phyloP scores from a whole-genome alignment of 2,329 filamentous ascomycete species.

The Epicoccum nigrum region DNA sequence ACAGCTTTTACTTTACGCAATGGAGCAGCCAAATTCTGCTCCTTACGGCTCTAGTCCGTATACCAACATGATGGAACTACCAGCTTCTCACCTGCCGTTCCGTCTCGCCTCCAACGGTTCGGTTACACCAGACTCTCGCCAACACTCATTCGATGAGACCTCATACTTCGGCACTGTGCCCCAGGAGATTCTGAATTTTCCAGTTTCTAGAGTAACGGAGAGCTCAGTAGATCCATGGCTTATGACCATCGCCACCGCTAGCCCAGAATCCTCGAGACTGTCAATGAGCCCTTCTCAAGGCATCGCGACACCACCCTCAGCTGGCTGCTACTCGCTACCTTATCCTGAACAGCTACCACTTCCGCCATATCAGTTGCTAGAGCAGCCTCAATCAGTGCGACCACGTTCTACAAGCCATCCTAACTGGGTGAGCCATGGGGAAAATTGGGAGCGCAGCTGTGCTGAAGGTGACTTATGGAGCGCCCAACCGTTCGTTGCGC shows the following conservation, averaged over 20 bases:
- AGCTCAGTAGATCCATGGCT: slow-evolving; percentile 23
- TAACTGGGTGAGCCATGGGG: background rate
- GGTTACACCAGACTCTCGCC: slow-evolving; percentile 1
- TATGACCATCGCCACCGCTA: slow-evolving; percentile 13
- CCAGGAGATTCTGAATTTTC: slow-evolving; percentile 3
- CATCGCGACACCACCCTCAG: slow-evolving; percentile 15
- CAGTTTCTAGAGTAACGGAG: slow-evolving; percentile 10
- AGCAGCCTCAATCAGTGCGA: slow-evolving; percentile 6
- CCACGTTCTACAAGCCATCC: slow-evolving; percentile 5
- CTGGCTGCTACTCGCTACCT: slow-evolving; percentile 20
- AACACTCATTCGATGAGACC: slow-evolving; percentile 16
- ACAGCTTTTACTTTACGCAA: slow-evolving; percentile 7
- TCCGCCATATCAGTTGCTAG: slow-evolving; percentile 3
- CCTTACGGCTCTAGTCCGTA: slow-evolving; percentile 19
- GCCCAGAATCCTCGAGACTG: slow-evolving; percentile 21
- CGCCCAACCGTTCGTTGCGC: slow-evolving; percentile 7
- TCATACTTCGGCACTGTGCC: slow-evolving; percentile 3
- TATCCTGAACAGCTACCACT: slow-evolving; percentile 10
- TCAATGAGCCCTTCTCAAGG: slow-evolving; percentile 14
- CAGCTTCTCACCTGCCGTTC: slow-evolving; percentile 1
- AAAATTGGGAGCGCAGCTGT: slow-evolving; percentile 10
- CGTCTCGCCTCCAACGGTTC: slow-evolving; percentile 3
- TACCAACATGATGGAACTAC: slow-evolving; percentile 12
- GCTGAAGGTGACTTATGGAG: slow-evolving; percentile 6
- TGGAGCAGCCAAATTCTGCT: slow-evolving; percentile 17